Conservation (phyloP, 768 basidiomycete genomes). For the Psilocybe subaeruginosa region DNA sequence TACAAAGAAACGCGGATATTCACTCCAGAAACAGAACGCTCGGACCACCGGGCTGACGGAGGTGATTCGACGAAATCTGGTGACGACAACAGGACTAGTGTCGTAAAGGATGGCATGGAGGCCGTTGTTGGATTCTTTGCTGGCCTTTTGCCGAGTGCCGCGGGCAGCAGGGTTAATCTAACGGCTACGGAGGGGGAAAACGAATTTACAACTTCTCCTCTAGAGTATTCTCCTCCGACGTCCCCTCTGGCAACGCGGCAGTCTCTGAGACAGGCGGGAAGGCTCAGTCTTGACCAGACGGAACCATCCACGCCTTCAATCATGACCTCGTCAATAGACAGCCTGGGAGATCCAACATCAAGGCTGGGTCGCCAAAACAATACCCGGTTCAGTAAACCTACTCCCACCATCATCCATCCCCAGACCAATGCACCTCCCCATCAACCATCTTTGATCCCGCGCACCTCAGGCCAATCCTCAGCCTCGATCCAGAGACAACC, state of each 20-base stretch:
- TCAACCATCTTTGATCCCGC: constrained; percentile 13
- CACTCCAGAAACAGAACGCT: constrained; percentile 78
- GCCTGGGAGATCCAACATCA: constrained; percentile 30
- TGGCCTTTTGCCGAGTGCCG: constrained; percentile 55
- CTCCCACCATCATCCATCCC: not conserved
- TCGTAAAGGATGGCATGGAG: constrained; percentile 54
- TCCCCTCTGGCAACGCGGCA: constrained; percentile 33
- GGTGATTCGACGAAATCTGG: constrained; percentile 14
- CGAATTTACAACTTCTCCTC: constrained; percentile 18
- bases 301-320: constrained; percentile 30
- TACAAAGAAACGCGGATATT: constrained; percentile 93
- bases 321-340: constrained; percentile 38
- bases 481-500: constrained; percentile 19
- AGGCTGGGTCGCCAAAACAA: constrained; percentile 14
- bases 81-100: constrained; percentile 36
- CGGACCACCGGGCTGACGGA: constrained; percentile 30
- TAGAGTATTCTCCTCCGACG: constrained; percentile 31
- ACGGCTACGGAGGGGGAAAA: constrained; percentile 7
- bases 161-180: constrained; percentile 20
- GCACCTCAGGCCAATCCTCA: constrained; percentile 12
- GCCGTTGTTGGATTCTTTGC: constrained; percentile 70
- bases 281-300: constrained; percentile 22
- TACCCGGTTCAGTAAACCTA: constrained; percentile 7
- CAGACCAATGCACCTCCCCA: constrained; percentile 7
- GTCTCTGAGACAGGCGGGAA: constrained; percentile 15